Evolutionary conservation across 208 protist species (phyloP).

Genomic region (Leishmania arabica): DNA sequence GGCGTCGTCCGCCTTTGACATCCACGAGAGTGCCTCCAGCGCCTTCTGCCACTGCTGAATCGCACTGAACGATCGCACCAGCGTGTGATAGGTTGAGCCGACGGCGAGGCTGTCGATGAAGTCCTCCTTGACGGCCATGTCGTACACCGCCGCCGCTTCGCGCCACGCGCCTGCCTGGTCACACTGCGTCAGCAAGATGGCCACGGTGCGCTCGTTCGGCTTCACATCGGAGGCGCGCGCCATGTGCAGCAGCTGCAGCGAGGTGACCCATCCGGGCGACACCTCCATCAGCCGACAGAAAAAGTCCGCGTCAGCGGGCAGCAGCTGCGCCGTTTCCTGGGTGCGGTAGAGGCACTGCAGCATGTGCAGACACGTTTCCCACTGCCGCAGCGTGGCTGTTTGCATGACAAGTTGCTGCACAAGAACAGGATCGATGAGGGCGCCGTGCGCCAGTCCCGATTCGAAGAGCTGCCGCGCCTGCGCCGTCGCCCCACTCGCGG

Average conservation of each 20-base stretch:
- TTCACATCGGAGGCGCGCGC: constrained; percentile 59
- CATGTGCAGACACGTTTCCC: constrained; percentile 80
- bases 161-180: constrained; percentile 69
- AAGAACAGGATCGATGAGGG: constrained; percentile 57
- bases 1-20: constrained; percentile 77
- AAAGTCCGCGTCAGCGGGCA: constrained; percentile 57
- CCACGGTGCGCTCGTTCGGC: constrained; percentile 61
- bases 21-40: constrained; percentile 84
- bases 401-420: constrained; percentile 63
- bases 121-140: constrained; percentile 63
- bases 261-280: constrained; percentile 62
- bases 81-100: constrained; percentile 67
- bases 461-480: constrained; percentile 63
- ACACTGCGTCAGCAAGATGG: constrained; percentile 66
- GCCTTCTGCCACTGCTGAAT: constrained; percentile 84
- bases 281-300: constrained; percentile 65
- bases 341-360: constrained; percentile 56
- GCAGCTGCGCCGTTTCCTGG: constrained; percentile 65
- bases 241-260: constrained; percentile 62
- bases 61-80: constrained; percentile 73
- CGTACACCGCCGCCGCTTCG: constrained; percentile 75
- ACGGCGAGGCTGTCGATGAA: constrained; percentile 61
- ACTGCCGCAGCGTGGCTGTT: constrained; percentile 63
- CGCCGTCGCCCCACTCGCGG: constrained; percentile 49
- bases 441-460: constrained; percentile 65